Evolutionary conservation across 129 eudicot genomes (phyloP).

Genomic region (Flaveria robusta): DNA sequence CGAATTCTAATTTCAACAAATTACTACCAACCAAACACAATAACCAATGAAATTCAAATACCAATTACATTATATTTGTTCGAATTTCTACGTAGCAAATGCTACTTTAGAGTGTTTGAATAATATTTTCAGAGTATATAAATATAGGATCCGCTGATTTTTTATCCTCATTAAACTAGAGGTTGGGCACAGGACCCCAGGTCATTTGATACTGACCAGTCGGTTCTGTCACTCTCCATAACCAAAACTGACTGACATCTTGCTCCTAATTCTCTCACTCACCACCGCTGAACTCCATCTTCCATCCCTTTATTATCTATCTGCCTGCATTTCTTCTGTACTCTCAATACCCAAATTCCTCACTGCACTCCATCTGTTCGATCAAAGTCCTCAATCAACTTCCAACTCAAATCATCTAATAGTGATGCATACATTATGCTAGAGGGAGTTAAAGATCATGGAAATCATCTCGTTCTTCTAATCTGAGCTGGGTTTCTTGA

Average conservation of each 20-base stretch:
- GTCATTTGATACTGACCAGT: conserved; percentile 34
- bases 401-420: neutral
- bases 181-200: conserved; percentile 26
- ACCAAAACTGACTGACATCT: conserved; percentile 24
- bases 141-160: no score
- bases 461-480: neutral
- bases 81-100: no score
- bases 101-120: no score
- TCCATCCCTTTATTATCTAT: no score
- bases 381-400: conserved; percentile 24
- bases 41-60: no score
- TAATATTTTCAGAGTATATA: no score
- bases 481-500: conserved; percentile 17
- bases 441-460: neutral
- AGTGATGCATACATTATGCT: neutral
- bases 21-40: no score
- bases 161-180: neutral
- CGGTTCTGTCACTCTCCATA: conserved; percentile 30
- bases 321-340: no score
- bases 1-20: no score
- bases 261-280: conserved; percentile 32
- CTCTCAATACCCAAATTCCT: neutral
- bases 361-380: conserved; percentile 11
- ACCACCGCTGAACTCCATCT: conserved; percentile 25
- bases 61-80: no score